These are phyloP conservation scores for Podosphaera xanthii DNA, from an alignment of 2,329 filamentous ascomycete genomes.

Conservation along the genomic window DNA sequence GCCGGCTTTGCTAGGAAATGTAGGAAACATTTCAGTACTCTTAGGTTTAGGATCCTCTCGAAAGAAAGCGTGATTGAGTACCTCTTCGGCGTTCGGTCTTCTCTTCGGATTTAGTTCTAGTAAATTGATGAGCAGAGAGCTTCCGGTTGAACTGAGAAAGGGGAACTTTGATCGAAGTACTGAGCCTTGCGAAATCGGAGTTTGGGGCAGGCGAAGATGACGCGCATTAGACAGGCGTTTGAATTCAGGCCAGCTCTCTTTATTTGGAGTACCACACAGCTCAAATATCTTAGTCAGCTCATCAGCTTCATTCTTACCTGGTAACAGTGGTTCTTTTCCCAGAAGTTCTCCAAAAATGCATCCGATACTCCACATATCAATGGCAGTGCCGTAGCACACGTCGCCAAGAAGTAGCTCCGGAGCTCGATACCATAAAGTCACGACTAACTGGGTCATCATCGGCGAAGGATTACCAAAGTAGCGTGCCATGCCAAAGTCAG, in stretches of 20 bases:
- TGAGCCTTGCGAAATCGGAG: slow-evolving; percentile 20
- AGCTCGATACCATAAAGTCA: slow-evolving; percentile 89
- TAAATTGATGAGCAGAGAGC: slow-evolving; percentile 42
- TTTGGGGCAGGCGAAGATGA: slow-evolving; percentile 44
- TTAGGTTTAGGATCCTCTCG: slow-evolving; percentile 75
- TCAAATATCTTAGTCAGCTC: slow-evolving; percentile 73
- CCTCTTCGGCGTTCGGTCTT: slow-evolving; percentile 48
- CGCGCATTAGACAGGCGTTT: slow-evolving; percentile 70
- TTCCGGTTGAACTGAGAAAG: slow-evolving; percentile 53
- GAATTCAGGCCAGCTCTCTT: slow-evolving; percentile 69
- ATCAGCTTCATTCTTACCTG: slow-evolving; percentile 81
- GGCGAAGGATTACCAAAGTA: slow-evolving; percentile 60
- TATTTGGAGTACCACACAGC: slow-evolving; percentile 66
- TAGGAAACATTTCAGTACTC: slow-evolving; percentile 79
- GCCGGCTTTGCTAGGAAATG: slow-evolving; percentile 85
- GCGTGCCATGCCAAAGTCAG: slow-evolving; percentile 94
- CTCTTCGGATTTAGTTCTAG: slow-evolving; percentile 51
- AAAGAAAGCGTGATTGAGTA: slow-evolving; percentile 70
- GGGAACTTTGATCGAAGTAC: slow-evolving; percentile 60
- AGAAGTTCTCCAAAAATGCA: slow-evolving; percentile 91
- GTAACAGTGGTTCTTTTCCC: slow-evolving; percentile 58
- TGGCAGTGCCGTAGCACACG: slow-evolving; percentile 45
- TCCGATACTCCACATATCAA: slow-evolving; percentile 92
- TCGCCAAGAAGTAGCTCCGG: slow-evolving; percentile 77
- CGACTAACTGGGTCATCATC: slow-evolving; percentile 74